phyloP scores from a whole-genome alignment of 2,329 filamentous ascomycete genomes.

The Rutstroemia sp. region DNA sequence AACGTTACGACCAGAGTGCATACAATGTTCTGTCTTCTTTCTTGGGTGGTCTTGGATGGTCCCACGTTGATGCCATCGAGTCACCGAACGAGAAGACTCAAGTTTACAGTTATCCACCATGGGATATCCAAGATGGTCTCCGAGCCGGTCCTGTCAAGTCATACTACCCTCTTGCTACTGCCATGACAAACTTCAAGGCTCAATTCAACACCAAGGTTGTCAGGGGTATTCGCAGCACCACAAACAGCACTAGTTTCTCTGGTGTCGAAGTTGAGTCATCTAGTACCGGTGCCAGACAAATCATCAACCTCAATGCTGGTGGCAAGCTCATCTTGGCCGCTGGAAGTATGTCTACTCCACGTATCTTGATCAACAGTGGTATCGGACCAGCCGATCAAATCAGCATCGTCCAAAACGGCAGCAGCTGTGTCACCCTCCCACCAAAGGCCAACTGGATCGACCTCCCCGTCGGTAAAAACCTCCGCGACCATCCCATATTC shows the following conservation, averaged over 20 bases:
- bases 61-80: slow-evolving; percentile 32
- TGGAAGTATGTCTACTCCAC: slow-evolving; percentile 20
- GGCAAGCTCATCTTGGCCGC: slow-evolving; percentile 22
- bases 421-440: slow-evolving; percentile 33
- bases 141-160: slow-evolving; percentile 62
- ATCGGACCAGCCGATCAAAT: slow-evolving; percentile 33
- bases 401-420: slow-evolving; percentile 21
- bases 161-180: slow-evolving; percentile 55
- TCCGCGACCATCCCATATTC: slow-evolving; percentile 49
- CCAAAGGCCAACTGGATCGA: slow-evolving; percentile 43
- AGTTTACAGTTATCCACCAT: slow-evolving; percentile 54
- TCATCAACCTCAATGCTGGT: slow-evolving; percentile 26
- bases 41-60: slow-evolving; percentile 45
- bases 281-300: slow-evolving; percentile 27
- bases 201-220: slow-evolving; percentile 57
- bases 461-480: slow-evolving; percentile 51
- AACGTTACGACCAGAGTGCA: slow-evolving; percentile 57
- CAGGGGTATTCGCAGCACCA: slow-evolving; percentile 47
- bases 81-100: slow-evolving; percentile 56
- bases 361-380: slow-evolving; percentile 25
- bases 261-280: slow-evolving; percentile 46
- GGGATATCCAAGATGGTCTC: slow-evolving; percentile 57
- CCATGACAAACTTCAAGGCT: slow-evolving; percentile 56
- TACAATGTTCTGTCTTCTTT: slow-evolving; percentile 50
- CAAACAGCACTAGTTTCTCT: slow-evolving; percentile 47